Evolutionary conservation across 2,329 filamentous ascomycete genomes (phyloP).

Genomic region (Samsoniella hepiali): DNA sequence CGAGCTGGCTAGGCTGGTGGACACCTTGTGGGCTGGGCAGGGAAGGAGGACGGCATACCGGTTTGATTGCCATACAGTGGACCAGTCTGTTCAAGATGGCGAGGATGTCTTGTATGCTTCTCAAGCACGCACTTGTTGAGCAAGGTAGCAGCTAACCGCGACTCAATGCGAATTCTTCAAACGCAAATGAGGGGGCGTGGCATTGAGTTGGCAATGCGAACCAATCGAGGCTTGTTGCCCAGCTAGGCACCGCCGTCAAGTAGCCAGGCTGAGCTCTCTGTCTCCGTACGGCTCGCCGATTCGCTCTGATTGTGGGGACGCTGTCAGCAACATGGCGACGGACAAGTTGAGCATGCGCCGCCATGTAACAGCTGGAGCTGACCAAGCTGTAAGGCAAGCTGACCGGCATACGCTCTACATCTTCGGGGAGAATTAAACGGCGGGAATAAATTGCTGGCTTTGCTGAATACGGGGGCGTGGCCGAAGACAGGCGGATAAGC

Average conservation of each 20-base stretch:
- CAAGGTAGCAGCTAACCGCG: neutral
- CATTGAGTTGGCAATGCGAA: neutral
- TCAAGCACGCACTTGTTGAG: neutral
- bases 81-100: neutral
- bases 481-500: too few species aligned
- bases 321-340: neutral
- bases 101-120: neutral
- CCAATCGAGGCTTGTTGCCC: neutral
- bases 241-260: neutral
- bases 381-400: neutral
- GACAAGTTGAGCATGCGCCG: neutral
- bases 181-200: neutral
- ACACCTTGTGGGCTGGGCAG: neutral
- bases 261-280: neutral
- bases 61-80: constrained; percentile 1
- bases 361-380: constrained; percentile 1
- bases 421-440: neutral
- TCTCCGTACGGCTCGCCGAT: neutral
- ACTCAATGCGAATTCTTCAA: neutral
- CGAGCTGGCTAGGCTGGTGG: neutral
- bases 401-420: neutral
- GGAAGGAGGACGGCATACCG: neutral
- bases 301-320: constrained; percentile 1
- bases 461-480: neutral
- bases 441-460: neutral